Evolutionary conservation across 108 stramenopile genomes (phyloP).

Genomic region (Epithemia pelagica): DNA sequence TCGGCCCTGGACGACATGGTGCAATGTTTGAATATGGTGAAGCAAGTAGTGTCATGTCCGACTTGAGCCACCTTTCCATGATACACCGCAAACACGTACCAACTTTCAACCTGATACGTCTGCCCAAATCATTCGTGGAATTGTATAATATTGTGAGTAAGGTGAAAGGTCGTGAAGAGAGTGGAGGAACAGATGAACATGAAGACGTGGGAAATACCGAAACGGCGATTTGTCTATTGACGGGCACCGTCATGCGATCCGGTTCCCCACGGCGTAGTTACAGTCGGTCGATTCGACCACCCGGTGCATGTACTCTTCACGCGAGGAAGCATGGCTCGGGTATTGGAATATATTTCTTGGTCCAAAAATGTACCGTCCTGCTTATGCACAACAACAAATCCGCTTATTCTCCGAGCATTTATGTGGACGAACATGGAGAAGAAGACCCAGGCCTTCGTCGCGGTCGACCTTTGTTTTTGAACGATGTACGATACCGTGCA

Average conservation of each 20-base stretch:
- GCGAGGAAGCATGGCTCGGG: constrained; percentile 79
- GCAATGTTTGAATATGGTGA: constrained; percentile 55
- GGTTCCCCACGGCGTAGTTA: constrained; percentile 47
- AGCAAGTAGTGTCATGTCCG: constrained; percentile 62
- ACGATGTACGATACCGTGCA: constrained; percentile 66
- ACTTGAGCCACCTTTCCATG: constrained; percentile 76
- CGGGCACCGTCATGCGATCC: constrained; percentile 81
- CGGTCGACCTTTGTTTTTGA: constrained; percentile 83
- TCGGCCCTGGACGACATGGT: constrained; percentile 68
- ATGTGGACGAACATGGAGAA: constrained; percentile 91
- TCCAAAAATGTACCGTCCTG: constrained; percentile 87
- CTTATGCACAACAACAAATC: constrained; percentile 91
- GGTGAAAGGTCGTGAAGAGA: constrained; percentile 63
- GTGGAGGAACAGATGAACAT: constrained; percentile 42
- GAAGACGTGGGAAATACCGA: constrained; percentile 64
- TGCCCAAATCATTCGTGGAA: constrained; percentile 85
- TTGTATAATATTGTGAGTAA: constrained; percentile 77
- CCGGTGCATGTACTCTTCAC: constrained; percentile 83
- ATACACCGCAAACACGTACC: constrained; percentile 51
- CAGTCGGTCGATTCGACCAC: constrained; percentile 31
- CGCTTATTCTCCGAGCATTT: constrained; percentile 84
- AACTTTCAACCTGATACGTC: constrained; percentile 63
- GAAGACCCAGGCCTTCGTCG: constrained; percentile 84
- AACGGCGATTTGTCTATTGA: constrained; percentile 85
- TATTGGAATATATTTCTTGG: constrained; percentile 86